Evolutionary conservation across 164 flowering plant species (phyloP).

Genomic region (Warburgia ugandensis): DNA sequence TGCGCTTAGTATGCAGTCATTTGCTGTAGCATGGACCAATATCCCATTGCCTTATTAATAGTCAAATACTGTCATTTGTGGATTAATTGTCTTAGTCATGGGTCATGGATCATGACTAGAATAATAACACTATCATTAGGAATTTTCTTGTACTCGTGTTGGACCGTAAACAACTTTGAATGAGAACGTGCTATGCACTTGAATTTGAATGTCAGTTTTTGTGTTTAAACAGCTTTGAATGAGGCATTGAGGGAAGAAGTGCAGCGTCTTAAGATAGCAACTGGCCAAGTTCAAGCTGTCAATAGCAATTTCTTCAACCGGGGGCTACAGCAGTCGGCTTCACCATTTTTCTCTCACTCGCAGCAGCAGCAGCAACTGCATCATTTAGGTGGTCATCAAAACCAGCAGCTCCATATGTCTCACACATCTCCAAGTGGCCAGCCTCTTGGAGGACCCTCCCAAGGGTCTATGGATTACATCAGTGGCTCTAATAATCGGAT

Average conservation of each 20-base stretch:
- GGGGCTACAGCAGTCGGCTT: slow-evolving; percentile 22
- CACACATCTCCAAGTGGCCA: slow-evolving; percentile 33
- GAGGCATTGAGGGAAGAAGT: slow-evolving; percentile 76
- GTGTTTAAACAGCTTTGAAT: slow-evolving; percentile 49
- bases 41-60: too few species aligned
- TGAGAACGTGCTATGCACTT: too few species aligned
- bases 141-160: too few species aligned
- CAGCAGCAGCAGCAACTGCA: slow-evolving; percentile 26
- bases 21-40: too few species aligned
- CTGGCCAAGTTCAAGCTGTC: slow-evolving; percentile 42
- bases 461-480: slow-evolving; percentile 48
- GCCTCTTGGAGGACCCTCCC: slow-evolving; percentile 31
- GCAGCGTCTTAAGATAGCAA: slow-evolving; percentile 66
- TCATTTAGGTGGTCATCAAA: slow-evolving; percentile 37
- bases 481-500: slow-evolving; percentile 21
- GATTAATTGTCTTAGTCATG: too few species aligned
- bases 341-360: slow-evolving; percentile 38
- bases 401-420: slow-evolving; percentile 38
- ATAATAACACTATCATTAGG: too few species aligned
- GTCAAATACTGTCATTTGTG: too few species aligned
- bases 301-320: slow-evolving; percentile 47
- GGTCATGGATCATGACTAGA: too few species aligned
- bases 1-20: too few species aligned
- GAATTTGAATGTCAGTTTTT: too few species aligned
- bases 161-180: too few species aligned